These are phyloP conservation scores for Tulasnella sp. DNA, from an alignment of 768 basidiomycete genomes.

Conservation along the genomic window DNA sequence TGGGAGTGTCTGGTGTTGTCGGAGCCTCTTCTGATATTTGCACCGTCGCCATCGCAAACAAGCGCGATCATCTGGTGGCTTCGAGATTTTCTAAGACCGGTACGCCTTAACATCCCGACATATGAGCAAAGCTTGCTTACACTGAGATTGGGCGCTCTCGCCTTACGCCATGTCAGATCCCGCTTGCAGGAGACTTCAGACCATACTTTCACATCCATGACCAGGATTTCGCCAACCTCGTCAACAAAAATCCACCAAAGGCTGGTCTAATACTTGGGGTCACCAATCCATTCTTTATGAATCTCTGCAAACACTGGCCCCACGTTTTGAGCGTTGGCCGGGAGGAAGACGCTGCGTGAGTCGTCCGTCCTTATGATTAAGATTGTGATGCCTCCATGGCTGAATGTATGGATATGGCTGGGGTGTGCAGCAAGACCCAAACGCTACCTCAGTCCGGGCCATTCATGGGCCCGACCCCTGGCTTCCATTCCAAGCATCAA, in stretches of 20 bases:
- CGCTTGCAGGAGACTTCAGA: slow-evolving; percentile 71
- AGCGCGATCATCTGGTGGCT: slow-evolving; percentile 92
- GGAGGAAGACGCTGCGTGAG: slow-evolving; percentile 19
- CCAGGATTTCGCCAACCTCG: slow-evolving; percentile 58
- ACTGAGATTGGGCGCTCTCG: not conserved
- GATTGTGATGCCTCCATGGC: no score
- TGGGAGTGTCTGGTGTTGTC: slow-evolving; percentile 93
- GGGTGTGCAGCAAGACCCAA: slow-evolving; percentile 2
- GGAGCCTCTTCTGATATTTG: slow-evolving; percentile 81
- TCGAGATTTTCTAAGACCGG: slow-evolving; percentile 73
- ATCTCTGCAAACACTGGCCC: slow-evolving; percentile 67
- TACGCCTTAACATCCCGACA: slow-evolving; percentile 27
- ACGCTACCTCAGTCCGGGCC: slow-evolving; percentile 1
- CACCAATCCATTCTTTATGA: slow-evolving; percentile 80
- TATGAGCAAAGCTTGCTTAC: no score
- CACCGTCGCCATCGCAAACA: slow-evolving; percentile 63
- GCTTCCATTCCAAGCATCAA: slow-evolving; percentile 38
- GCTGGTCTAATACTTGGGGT: slow-evolving; percentile 69
- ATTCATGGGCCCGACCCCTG: slow-evolving; percentile 20
- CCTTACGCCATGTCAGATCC: slow-evolving; percentile 43
- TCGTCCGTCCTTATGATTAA: not conserved
- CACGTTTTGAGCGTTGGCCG: slow-evolving; percentile 64
- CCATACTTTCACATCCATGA: slow-evolving; percentile 98
- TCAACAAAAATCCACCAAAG: slow-evolving; percentile 74
- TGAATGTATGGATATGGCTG: no score